Conservation (phyloP, 352 stramenopile genomes). For the Phytophthora kernoviae region DNA sequence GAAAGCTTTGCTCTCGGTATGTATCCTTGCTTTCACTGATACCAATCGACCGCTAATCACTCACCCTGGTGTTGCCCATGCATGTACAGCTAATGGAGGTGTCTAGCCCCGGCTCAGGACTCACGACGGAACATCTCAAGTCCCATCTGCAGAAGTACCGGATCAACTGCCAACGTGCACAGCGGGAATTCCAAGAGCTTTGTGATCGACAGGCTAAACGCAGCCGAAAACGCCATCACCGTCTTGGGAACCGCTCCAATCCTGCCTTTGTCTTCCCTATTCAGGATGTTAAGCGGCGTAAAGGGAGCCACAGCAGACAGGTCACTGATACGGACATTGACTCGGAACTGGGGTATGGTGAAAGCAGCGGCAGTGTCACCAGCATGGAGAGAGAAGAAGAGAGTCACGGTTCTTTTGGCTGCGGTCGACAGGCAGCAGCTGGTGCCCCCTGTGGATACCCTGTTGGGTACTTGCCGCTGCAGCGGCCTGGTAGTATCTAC, state of each 20-base stretch:
- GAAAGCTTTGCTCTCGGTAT: conserved; percentile 65
- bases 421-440: conserved; percentile 2
- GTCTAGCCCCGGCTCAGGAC: conserved; percentile 39
- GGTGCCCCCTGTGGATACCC: conserved; percentile 23
- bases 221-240: conserved; percentile 43
- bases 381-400: conserved; percentile 2
- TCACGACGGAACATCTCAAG: conserved; percentile 86
- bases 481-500: neutral
- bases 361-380: conserved; percentile 3
- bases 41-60: neutral
- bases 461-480: neutral
- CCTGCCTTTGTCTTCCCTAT: conserved; percentile 58
- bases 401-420: neutral
- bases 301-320: conserved; percentile 12
- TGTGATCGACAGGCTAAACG: conserved; percentile 67
- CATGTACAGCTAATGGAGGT: conserved; percentile 63
- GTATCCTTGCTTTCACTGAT: conserved; percentile 9
- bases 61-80: conserved; percentile 1
- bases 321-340: conserved; percentile 20
- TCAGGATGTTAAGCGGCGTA: conserved; percentile 19
- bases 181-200: conserved; percentile 73
- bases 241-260: conserved; percentile 12
- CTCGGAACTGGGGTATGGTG: conserved; percentile 1
- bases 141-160: conserved; percentile 88
- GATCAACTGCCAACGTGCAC: conserved; percentile 77